Base-by-base conservation (phyloP, 2,329 filamentous ascomycete genomes). In the Didymella segeticola region DNA sequence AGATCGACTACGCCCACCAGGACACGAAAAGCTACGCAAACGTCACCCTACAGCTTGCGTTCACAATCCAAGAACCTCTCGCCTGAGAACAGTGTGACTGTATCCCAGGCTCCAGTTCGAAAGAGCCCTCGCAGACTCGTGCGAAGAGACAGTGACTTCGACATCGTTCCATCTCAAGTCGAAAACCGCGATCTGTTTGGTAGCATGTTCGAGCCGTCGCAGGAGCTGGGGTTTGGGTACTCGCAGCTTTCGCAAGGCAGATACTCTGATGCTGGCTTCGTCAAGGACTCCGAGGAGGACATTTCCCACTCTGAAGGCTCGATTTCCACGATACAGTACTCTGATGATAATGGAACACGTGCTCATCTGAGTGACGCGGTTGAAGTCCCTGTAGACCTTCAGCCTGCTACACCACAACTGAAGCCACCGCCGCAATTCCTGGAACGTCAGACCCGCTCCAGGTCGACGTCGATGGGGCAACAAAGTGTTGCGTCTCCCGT, bases 231-330 rank as follows among this genome's bases (percentile, higher is more conserved):
- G 14, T 55, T 48, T n/a, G 50, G 31, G 1, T 43, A 53, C 20
- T 64, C 61, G 5, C 62, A 64, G 45, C 53, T 46, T 9, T 65
- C 61, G 2, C 62, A 64, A 43, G 58, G 62, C 29, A 65, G 56
- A 41, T 69, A 59, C 47, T 56, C 66, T 9, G 59, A 70, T 23
- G 58, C 67, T 11, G 52, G 50, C 5, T 63, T 58, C 19, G 57
- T 72, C n/a, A 70, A 68, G 41, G 66, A 73, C 37, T 73, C 70
- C 1, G 69, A 70, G 20, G 69, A 73, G 30, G 64, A 60, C 31
- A 71, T 60, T 23, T 26, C 63, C n/a, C 61, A 58, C 19, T 69
- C 71, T n/a, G 67, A 68, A 48, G 50, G 58, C 8, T 69, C 66
- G 0, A 37, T 71, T 4, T 71, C 71, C 11, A 70, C 65, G 12